Conservation (phyloP, 2,329 filamentous ascomycete species). For the Paraphaeosphaeria minitans region DNA sequence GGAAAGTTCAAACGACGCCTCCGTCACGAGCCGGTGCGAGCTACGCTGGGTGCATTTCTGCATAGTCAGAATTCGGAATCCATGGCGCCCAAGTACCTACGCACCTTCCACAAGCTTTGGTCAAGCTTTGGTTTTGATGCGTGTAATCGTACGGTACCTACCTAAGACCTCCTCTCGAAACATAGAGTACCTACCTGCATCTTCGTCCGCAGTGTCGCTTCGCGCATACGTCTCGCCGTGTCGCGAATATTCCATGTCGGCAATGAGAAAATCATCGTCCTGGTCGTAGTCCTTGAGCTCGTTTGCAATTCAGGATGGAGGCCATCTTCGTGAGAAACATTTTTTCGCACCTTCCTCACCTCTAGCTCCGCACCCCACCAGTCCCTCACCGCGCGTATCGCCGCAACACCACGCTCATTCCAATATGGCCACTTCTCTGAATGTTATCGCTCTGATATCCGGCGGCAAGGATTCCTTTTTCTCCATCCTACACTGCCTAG, state of each 20-base stretch:
- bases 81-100: too few relatives aligned
- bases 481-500: slow-evolving; percentile 85
- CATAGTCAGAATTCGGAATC: too few relatives aligned
- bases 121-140: too few relatives aligned
- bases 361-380: slow-evolving; percentile 4
- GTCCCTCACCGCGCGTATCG: neutral
- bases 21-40: too few relatives aligned
- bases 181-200: neutral
- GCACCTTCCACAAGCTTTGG: too few relatives aligned
- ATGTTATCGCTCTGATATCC: slow-evolving; percentile 88
- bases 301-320: neutral
- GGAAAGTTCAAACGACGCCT: too few relatives aligned
- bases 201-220: neutral
- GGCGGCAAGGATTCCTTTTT: slow-evolving; percentile 98
- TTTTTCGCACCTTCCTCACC: slow-evolving; percentile 6
- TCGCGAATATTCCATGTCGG: too few relatives aligned
- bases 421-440: slow-evolving; percentile 18
- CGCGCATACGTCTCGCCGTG: neutral
- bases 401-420: slow-evolving; percentile 20
- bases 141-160: too few relatives aligned
- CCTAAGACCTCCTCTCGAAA: too few relatives aligned
- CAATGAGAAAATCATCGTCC: too few relatives aligned
- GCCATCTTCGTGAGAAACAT: neutral
- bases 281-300: neutral
- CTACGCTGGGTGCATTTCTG: too few relatives aligned